Conservation (phyloP, 441 rosid genomes). For the Capsella rubella region DNA sequence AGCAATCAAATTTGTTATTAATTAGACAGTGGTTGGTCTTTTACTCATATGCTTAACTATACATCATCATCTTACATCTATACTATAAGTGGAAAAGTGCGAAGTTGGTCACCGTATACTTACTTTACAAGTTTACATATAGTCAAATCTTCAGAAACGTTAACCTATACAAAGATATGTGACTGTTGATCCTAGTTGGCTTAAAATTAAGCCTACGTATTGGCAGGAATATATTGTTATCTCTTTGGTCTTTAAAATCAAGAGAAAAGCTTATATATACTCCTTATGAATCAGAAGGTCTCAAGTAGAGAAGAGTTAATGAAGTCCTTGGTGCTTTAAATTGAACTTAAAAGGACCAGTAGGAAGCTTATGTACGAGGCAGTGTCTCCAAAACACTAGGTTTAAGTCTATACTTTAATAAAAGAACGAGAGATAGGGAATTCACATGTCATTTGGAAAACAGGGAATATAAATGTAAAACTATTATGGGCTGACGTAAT, state of each 20-base stretch:
- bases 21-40: neutral
- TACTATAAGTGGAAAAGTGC: neutral
- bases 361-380: neutral
- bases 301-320: neutral
- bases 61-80: neutral
- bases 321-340: neutral
- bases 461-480: no score
- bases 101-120: constrained; percentile 6
- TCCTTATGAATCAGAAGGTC: neutral
- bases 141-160: constrained; percentile 11
- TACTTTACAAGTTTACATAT: neutral
- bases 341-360: neutral
- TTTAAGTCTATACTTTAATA: no score
- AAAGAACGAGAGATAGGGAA: neutral
- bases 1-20: neutral
- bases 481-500: no score
- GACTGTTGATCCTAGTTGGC: neutral
- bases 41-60: neutral
- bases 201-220: neutral
- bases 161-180: neutral
- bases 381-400: no score
- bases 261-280: neutral
- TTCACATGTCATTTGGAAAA: neutral
- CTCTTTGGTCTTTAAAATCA: neutral
- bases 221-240: neutral